These are phyloP conservation scores for Hibiscus tridactylites DNA, from an alignment of 345 rosid genomes.

Conservation along the genomic window DNA sequence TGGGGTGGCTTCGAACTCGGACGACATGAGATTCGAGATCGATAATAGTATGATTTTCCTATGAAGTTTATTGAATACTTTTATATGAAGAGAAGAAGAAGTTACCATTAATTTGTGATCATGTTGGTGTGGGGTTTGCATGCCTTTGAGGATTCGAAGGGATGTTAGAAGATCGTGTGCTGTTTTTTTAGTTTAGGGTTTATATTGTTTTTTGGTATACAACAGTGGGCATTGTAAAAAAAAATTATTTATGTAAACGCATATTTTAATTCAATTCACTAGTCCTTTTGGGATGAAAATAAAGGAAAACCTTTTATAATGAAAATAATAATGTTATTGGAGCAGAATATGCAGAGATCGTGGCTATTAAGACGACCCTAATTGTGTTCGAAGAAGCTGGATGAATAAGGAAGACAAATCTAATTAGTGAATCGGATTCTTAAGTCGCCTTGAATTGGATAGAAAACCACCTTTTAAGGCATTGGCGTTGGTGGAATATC, in stretches of 20 bases:
- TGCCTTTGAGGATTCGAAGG: conserved; percentile 9
- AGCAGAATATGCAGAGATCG: too few species aligned
- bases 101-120: conserved; percentile 12
- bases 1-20: conserved; percentile 33
- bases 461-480: too few species aligned
- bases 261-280: background rate
- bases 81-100: background rate
- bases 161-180: conserved; percentile 1
- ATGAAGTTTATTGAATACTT: background rate
- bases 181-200: conserved; percentile 3
- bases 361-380: too few species aligned
- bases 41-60: conserved; percentile 33
- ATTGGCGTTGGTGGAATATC: too few species aligned
- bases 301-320: too few species aligned
- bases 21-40: conserved; percentile 33
- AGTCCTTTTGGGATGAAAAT: too few species aligned
- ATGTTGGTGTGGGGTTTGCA: conserved; percentile 13
- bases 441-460: too few species aligned
- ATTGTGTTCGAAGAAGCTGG: too few species aligned
- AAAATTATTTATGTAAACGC: background rate
- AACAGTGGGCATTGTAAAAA: conserved; percentile 3
- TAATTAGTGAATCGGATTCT: too few species aligned
- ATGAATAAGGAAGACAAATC: too few species aligned
- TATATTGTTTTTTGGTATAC: background rate
- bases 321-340: too few species aligned